phyloP scores from a whole-genome alignment of 139 green algal genomes.

The Nannochloris sp. region DNA sequence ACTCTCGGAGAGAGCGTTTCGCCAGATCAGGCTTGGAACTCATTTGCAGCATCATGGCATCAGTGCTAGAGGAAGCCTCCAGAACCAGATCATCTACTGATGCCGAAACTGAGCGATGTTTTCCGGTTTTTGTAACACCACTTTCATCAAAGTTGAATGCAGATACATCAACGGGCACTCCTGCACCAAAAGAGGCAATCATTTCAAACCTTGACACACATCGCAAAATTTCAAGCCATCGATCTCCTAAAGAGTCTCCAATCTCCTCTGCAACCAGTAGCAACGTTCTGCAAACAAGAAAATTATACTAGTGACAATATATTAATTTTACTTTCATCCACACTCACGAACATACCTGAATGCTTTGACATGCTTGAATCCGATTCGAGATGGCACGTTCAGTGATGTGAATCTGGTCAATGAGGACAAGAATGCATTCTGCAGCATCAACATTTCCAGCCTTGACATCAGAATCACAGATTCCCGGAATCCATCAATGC shows the following conservation, averaged over 20 bases:
- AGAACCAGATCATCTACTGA: neutral
- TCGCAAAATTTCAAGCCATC: conserved; percentile 83
- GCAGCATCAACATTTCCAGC: conserved; percentile 74
- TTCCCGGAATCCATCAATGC: conserved; percentile 58
- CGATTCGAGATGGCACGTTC: conserved; percentile 58
- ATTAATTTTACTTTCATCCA: neutral
- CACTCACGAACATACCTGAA: conserved; percentile 28
- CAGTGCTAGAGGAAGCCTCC: conserved; percentile 17
- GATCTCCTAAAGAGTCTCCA: conserved; percentile 63
- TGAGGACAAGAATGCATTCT: conserved; percentile 74
- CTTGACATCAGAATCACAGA: conserved; percentile 53
- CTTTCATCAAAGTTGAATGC: conserved; percentile 54
- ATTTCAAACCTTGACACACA: conserved; percentile 91
- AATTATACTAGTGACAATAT: neutral
- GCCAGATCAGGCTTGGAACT: neutral
- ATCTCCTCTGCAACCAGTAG: conserved; percentile 61
- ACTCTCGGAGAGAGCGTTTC: neutral
- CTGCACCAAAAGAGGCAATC: conserved; percentile 73
- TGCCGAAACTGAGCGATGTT: neutral
- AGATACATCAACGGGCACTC: conserved; percentile 72
- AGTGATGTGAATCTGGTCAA: conserved; percentile 49
- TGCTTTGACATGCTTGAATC: conserved; percentile 78
- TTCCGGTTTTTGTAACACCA: neutral
- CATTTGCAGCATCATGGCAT: conserved; percentile 35
- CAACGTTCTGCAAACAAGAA: conserved; percentile 36